phyloP scores from a whole-genome alignment of 2,329 filamentous ascomycete species.

The Diaporthe ilicicola region DNA sequence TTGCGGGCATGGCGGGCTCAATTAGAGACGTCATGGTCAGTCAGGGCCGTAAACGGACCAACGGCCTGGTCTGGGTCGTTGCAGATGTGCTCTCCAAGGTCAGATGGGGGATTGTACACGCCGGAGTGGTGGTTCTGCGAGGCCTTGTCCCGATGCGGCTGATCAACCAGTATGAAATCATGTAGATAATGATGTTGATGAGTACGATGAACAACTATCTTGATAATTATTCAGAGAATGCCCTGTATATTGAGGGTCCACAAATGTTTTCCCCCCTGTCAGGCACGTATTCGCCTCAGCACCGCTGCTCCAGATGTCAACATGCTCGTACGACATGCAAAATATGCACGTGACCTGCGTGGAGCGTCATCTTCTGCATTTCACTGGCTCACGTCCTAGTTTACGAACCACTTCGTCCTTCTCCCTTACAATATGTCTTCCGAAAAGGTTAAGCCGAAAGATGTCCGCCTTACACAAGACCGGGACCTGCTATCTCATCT shows the following conservation, averaged over 20 bases:
- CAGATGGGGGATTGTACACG: slow-evolving; percentile 69
- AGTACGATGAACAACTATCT: background rate
- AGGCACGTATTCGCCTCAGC: background rate
- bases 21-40: slow-evolving; percentile 46
- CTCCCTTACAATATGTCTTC: background rate
- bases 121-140: slow-evolving; percentile 65
- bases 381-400: background rate
- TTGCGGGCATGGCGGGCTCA: slow-evolving; percentile 49
- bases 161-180: slow-evolving; percentile 41
- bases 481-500: background rate
- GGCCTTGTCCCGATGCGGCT: slow-evolving; percentile 43
- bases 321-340: background rate
- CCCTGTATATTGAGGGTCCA: background rate
- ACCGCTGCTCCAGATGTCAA: background rate
- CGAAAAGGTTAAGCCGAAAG: background rate
- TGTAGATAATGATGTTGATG: background rate
- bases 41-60: slow-evolving; percentile 57
- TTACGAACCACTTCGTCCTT: background rate
- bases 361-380: background rate
- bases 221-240: background rate
- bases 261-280: too few relatives aligned
- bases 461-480: background rate
- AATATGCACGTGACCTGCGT: background rate
- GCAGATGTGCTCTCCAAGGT: slow-evolving; percentile 63
- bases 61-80: slow-evolving; percentile 63